These are phyloP conservation scores for Thelephora ganbajun DNA, from an alignment of 768 basidiomycete genomes.

Conservation along the genomic window DNA sequence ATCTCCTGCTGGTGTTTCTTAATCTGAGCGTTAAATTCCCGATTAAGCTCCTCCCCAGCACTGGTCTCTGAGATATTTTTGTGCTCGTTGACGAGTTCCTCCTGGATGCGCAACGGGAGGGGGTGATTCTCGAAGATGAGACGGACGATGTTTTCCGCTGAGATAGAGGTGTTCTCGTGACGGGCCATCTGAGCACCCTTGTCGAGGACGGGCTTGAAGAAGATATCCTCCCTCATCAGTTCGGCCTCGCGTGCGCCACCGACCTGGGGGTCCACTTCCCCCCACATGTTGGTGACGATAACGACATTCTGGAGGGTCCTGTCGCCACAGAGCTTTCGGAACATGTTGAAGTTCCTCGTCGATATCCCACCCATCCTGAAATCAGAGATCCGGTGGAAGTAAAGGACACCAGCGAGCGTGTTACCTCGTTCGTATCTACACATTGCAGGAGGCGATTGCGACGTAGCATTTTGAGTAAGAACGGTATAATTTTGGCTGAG, in stretches of 20 bases:
- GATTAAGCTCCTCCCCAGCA: constrained; percentile 38
- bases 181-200: constrained; percentile 32
- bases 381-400: constrained; percentile 13
- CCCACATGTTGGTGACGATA: constrained; percentile 44
- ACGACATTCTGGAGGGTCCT: constrained; percentile 33
- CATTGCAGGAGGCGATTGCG: background rate
- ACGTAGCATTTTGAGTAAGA: background rate
- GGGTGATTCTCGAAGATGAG: constrained; percentile 27
- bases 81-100: constrained; percentile 36
- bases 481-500: no score
- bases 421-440: constrained; percentile 10
- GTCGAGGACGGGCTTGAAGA: constrained; percentile 38
- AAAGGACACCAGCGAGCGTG: constrained; percentile 11
- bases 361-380: constrained; percentile 10
- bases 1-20: constrained; percentile 34
- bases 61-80: constrained; percentile 35
- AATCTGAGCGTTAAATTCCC: constrained; percentile 33
- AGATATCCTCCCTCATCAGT: constrained; percentile 25
- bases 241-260: constrained; percentile 32
- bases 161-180: constrained; percentile 25
- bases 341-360: constrained; percentile 33
- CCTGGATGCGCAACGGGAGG: constrained; percentile 35
- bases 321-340: constrained; percentile 39
- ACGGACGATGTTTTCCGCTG: constrained; percentile 28
- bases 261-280: constrained; percentile 22